Conservation (phyloP, 2,329 filamentous ascomycete species). For the Herpotrichia juniperi region DNA sequence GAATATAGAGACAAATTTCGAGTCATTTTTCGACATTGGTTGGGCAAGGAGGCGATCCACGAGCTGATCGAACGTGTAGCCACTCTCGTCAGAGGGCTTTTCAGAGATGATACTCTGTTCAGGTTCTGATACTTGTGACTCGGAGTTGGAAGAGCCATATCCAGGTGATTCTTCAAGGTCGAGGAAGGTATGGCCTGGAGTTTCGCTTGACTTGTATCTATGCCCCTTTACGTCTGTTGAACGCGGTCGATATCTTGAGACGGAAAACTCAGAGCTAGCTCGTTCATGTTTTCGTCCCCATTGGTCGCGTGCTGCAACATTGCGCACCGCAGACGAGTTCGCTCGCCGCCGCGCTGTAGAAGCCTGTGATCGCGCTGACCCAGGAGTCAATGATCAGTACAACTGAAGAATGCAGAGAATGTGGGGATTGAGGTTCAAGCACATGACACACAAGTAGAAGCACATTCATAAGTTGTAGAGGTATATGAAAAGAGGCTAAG, state of each 20-base stretch:
- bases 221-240: conserved; percentile 40
- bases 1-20: conserved; percentile 87
- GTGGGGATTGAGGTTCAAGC: neutral
- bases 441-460: neutral
- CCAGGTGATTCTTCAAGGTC: conserved; percentile 74
- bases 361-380: conserved; percentile 38
- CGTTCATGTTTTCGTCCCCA: conserved; percentile 50
- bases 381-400: conserved; percentile 19
- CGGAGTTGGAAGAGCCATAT: conserved; percentile 69
- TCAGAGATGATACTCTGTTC: conserved; percentile 48
- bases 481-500: conserved; percentile 9
- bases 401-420: conserved; percentile 5
- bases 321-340: conserved; percentile 51
- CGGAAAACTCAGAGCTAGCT: conserved; percentile 55
- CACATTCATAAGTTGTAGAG: neutral
- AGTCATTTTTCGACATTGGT: conserved; percentile 84
- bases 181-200: conserved; percentile 61
- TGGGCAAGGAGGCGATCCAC: conserved; percentile 86
- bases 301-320: conserved; percentile 46
- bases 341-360: conserved; percentile 50
- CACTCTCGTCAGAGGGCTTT: conserved; percentile 62
- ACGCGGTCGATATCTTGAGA: conserved; percentile 34
- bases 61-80: conserved; percentile 59
- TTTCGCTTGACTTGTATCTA: conserved; percentile 49
- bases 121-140: conserved; percentile 70